These are phyloP conservation scores for Kandelia obovata DNA, from an alignment of 345 rosid species.

Conservation along the genomic window DNA sequence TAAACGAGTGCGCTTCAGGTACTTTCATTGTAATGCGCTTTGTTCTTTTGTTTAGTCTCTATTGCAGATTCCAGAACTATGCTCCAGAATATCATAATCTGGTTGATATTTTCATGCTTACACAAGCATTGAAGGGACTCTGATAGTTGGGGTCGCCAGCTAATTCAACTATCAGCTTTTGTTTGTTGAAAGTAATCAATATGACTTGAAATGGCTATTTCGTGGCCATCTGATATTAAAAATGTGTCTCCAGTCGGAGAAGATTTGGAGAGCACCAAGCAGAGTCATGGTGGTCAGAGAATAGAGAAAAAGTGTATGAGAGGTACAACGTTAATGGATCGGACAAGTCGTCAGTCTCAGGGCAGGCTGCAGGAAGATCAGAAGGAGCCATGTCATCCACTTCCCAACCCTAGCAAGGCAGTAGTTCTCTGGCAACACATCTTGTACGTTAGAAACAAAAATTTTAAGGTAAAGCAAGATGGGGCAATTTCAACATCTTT, in stretches of 20 bases:
- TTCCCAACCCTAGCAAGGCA: slow-evolving; percentile 40
- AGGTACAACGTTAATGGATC: slow-evolving; percentile 73
- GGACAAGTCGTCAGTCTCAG: slow-evolving; percentile 58
- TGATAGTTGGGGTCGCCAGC: not conserved
- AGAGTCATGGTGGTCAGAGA: slow-evolving; percentile 96
- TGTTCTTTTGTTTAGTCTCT: not conserved
- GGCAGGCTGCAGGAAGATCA: slow-evolving; percentile 48
- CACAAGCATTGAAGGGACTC: no score
- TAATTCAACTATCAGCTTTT: not conserved
- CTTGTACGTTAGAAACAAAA: slow-evolving; percentile 17
- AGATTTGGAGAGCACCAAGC: slow-evolving; percentile 96
- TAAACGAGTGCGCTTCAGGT: slow-evolving; percentile 99
- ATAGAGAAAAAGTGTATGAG: slow-evolving; percentile 86
- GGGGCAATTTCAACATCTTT: slow-evolving; percentile 12
- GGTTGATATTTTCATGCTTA: no score
- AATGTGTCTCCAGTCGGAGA: slow-evolving; percentile 60
- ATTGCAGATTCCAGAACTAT: not conserved
- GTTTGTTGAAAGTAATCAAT: not conserved
- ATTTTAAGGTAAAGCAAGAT: slow-evolving; percentile 1
- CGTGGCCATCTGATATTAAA: not conserved
- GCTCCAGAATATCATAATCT: no score
- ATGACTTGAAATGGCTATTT: not conserved
- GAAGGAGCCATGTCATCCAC: slow-evolving; percentile 52
- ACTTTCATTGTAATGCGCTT: slow-evolving; percentile 5
- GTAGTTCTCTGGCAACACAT: slow-evolving; percentile 7